Conservation (phyloP, 441 rosid species). For the Erodium moschatum region DNA sequence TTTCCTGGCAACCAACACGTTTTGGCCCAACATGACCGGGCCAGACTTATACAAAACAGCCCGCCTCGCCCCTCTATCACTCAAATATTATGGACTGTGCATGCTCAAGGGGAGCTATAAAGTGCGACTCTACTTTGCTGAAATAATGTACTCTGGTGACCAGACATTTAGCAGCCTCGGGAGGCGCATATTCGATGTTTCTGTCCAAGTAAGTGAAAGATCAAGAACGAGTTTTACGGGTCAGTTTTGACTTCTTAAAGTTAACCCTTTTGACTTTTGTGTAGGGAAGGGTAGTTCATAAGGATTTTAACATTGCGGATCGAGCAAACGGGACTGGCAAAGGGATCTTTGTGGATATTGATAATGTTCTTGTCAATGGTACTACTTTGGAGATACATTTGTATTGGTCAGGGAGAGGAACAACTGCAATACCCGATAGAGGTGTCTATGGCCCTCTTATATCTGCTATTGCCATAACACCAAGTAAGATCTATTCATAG, state of each 20-base stretch:
- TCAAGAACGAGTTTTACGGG: no score
- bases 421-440: slow-evolving; percentile 22
- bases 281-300: no score
- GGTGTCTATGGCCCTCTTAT: slow-evolving; percentile 35
- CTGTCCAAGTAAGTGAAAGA: slow-evolving; percentile 60
- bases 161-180: slow-evolving; percentile 49
- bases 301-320: slow-evolving; percentile 28
- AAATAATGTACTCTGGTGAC: slow-evolving; percentile 53
- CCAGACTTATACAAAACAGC: slow-evolving; percentile 43
- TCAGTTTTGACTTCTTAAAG: no score
- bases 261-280: no score
- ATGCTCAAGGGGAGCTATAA: slow-evolving; percentile 48
- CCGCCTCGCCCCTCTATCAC: slow-evolving; percentile 63
- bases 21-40: slow-evolving; percentile 23
- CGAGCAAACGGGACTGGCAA: slow-evolving; percentile 54
- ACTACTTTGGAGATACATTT: slow-evolving; percentile 71
- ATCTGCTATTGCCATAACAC: no score
- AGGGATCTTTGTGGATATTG: slow-evolving; percentile 19
- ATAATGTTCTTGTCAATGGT: slow-evolving; percentile 35
- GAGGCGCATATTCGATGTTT: slow-evolving; percentile 58
- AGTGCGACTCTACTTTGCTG: slow-evolving; percentile 75
- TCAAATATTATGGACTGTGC: slow-evolving; percentile 69
- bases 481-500: no score
- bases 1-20: slow-evolving; percentile 27
- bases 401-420: slow-evolving; percentile 63